These are phyloP conservation scores for Globisporangium echinulatum DNA, from an alignment of 352 stramenopile genomes.

Conservation along the genomic window DNA sequence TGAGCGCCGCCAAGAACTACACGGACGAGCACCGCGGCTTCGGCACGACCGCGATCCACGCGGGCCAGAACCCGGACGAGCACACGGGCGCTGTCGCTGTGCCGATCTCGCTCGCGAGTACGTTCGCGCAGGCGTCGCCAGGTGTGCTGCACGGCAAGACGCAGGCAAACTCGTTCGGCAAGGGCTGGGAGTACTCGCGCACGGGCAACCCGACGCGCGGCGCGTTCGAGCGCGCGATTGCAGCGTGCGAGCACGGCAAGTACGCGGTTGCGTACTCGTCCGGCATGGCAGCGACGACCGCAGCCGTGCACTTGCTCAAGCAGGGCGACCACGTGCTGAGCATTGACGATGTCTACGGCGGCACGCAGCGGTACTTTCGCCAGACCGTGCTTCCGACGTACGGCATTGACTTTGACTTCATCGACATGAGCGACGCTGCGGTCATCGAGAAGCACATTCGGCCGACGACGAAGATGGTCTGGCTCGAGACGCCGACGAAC, in stretches of 20 bases:
- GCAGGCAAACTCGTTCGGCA: conserved; percentile 89
- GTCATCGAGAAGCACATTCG: conserved; percentile 78
- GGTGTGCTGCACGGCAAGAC: conserved; percentile 68
- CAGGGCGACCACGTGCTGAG: conserved; percentile 93
- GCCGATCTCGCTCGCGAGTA: conserved; percentile 90
- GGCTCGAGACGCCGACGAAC: conserved; percentile 92
- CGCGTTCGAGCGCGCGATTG: conserved; percentile 91
- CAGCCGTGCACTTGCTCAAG: conserved; percentile 84
- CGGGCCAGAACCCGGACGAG: conserved; percentile 69
- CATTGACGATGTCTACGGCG: conserved; percentile 94
- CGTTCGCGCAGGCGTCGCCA: conserved; percentile 79
- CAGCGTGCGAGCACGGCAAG: conserved; percentile 89
- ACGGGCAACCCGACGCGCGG: conserved; percentile 95
- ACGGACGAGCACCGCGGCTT: conserved; percentile 77
- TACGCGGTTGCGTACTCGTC: conserved; percentile 86
- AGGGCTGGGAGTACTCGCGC: conserved; percentile 94
- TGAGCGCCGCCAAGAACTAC: conserved; percentile 54
- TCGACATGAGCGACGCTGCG: conserved; percentile 87
- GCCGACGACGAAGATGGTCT: conserved; percentile 92
- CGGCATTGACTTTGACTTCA: conserved; percentile 92
- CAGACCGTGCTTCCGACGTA: conserved; percentile 89
- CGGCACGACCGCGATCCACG: conserved; percentile 81
- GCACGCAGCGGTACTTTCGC: conserved; percentile 92
- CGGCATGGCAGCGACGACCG: conserved; percentile 88
- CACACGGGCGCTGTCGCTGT: conserved; percentile 76